phyloP scores from a whole-genome alignment of 495 filamentous ascomycete species.

The Rostrohypoxylon terebratum region DNA sequence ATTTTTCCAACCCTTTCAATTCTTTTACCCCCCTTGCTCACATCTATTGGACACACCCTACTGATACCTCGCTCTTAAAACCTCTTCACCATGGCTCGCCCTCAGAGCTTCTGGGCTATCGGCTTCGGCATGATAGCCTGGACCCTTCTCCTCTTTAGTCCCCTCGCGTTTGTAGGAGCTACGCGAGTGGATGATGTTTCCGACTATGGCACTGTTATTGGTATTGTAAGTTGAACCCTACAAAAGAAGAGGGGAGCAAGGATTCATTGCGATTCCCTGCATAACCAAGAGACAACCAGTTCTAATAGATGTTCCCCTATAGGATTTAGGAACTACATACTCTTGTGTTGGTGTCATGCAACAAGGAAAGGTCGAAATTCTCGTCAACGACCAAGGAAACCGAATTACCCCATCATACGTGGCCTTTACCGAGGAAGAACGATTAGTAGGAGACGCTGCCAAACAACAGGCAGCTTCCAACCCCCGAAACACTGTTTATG shows the following conservation, averaged over 20 bases:
- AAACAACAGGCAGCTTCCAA: conserved; percentile 99
- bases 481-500: conserved; percentile 88
- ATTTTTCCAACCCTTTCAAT: conserved; percentile 14
- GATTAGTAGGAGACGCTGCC: conserved; percentile 96
- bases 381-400: conserved; percentile 98
- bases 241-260: neutral
- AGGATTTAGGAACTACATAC: conserved; percentile 97
- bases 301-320: conserved; percentile 26
- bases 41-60: conserved; percentile 10
- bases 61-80: conserved; percentile 19
- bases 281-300: neutral
- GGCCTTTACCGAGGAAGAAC: conserved; percentile 97
- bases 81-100: conserved; percentile 63
- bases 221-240: conserved; percentile 71
- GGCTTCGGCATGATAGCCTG: conserved; percentile 81
- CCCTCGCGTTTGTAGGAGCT: conserved; percentile 75
- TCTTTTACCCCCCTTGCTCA: conserved; percentile 2
- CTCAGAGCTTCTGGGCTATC: conserved; percentile 65
- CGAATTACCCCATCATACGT: conserved; percentile 99
- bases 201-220: conserved; percentile 90
- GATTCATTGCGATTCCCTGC: neutral
- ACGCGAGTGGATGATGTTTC: conserved; percentile 81
- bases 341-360: conserved; percentile 99
- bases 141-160: conserved; percentile 82
- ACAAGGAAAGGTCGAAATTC: conserved; percentile 96